phyloP scores from a whole-genome alignment of 108 stramenopile species.

The Cyclotella atomus region DNA sequence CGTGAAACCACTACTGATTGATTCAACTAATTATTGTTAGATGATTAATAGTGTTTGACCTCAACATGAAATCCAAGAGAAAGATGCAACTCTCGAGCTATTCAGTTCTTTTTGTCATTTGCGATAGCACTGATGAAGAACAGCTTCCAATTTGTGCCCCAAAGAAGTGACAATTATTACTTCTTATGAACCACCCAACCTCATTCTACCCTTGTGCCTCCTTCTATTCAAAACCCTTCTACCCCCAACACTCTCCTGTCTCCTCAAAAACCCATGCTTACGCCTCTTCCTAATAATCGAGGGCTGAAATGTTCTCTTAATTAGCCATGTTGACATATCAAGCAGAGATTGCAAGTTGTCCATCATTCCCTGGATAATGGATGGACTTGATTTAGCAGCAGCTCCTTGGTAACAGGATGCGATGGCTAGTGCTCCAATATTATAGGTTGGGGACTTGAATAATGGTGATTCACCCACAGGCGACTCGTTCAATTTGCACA shows the following conservation, averaged over 20 bases:
- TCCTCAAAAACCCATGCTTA: slow-evolving; percentile 81
- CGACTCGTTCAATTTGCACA: too few relatives aligned
- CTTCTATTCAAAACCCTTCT: slow-evolving; percentile 72
- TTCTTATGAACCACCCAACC: slow-evolving; percentile 59
- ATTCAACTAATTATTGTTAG: too few relatives aligned
- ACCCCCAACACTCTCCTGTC: slow-evolving; percentile 70
- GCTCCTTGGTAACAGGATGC: background rate
- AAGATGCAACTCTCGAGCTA: too few relatives aligned
- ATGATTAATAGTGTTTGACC: too few relatives aligned
- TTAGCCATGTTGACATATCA: slow-evolving; percentile 50
- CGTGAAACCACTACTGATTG: too few relatives aligned
- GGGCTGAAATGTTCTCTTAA: slow-evolving; percentile 93
- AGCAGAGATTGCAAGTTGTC: slow-evolving; percentile 29
- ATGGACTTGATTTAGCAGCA: background rate
- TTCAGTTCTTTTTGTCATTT: too few relatives aligned
- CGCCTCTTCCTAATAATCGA: slow-evolving; percentile 83
- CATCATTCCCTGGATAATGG: slow-evolving; percentile 5
- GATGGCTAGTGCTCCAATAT: background rate
- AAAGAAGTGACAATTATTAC: too few relatives aligned
- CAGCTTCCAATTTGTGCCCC: too few relatives aligned
- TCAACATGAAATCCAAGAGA: too few relatives aligned
- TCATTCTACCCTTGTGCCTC: slow-evolving; percentile 67
- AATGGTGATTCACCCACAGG: background rate
- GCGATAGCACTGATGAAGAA: background rate
- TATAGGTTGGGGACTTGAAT: background rate